Percentiles rank a stretch among this genome's conserved stretches.
phyloP scores from a whole-genome alignment of 495 filamentous ascomycete genomes.

The Talaromyces trachyspermus region DNA sequence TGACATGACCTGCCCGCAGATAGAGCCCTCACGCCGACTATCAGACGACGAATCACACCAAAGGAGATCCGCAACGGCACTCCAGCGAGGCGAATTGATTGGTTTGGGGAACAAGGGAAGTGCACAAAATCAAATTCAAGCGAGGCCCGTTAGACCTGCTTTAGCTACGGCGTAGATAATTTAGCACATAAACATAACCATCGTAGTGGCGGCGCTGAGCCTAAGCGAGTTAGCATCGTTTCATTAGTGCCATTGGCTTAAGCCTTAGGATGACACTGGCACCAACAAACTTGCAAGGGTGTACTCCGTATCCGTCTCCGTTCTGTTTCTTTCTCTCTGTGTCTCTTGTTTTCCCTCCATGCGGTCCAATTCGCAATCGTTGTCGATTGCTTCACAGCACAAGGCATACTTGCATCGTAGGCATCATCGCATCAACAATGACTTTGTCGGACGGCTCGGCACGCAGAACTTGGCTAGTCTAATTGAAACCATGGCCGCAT shows the following conservation, averaged over 20 bases:
- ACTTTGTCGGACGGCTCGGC: too few relatives aligned
- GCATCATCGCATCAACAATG: too few relatives aligned
- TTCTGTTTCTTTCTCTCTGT: not conserved
- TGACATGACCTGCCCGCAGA: not conserved
- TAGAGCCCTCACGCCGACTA: not conserved
- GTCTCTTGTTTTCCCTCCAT: too few relatives aligned
- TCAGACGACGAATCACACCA: conserved; percentile 1
- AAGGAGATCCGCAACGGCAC: not conserved
- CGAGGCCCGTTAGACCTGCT: not conserved
- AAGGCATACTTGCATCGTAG: too few relatives aligned
- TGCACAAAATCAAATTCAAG: not conserved
- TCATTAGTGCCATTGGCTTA: not conserved
- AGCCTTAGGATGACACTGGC: not conserved
- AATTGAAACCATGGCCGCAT: too few relatives aligned
- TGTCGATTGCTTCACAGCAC: too few relatives aligned
- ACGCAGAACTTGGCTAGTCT: too few relatives aligned
- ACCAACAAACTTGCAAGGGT: not conserved
- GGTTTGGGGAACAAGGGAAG: not conserved
- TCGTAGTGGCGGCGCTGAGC: not conserved
- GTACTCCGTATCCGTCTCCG: not conserved
- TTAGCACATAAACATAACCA: not conserved
- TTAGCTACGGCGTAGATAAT: conserved; percentile 1
- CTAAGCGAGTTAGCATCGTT: not conserved
- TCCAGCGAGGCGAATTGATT: not conserved
- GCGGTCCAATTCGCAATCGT: too few relatives aligned